These are phyloP conservation scores for Fonsecaea monophora DNA, from an alignment of 2,329 filamentous ascomycete genomes.

Conservation along the genomic window DNA sequence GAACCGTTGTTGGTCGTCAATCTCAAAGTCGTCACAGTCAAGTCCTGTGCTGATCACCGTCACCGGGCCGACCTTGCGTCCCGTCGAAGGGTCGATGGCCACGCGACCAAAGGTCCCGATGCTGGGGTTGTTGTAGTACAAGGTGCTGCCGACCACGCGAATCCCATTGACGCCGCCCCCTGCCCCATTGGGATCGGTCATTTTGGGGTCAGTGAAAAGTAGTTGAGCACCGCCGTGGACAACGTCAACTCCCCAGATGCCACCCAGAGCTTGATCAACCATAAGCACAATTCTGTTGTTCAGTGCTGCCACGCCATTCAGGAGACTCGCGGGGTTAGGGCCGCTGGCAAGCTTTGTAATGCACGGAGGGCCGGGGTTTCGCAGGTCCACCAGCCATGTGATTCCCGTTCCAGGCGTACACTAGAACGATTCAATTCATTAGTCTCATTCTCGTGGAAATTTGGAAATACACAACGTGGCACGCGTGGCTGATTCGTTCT, in stretches of 20 bases:
- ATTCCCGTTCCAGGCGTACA: background rate
- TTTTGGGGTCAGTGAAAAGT: background rate
- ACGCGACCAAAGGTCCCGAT: background rate
- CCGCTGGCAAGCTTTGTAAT: background rate
- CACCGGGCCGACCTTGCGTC: background rate
- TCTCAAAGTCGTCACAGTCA: background rate
- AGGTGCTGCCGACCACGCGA: background rate
- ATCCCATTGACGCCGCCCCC: background rate
- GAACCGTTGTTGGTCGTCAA: background rate
- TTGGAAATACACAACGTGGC: background rate
- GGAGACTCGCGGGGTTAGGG: background rate
- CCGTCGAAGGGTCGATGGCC: background rate
- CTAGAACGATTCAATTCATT: background rate
- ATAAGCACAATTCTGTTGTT: background rate
- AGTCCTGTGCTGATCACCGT: background rate
- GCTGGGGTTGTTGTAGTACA: conserved; percentile 2
- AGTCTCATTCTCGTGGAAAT: background rate
- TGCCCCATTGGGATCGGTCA: background rate
- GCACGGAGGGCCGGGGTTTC: background rate
- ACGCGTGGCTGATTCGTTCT: background rate
- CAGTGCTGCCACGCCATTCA: background rate
- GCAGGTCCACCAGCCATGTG: background rate
- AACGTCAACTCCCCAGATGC: background rate
- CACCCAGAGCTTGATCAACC: background rate
- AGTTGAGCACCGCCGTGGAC: background rate